A percentile compares a stretch with the other conserved stretches of the same genome.
Conservation (phyloP, 371 early-diverging fungal species). For the Mucor lusitanicus region DNA sequence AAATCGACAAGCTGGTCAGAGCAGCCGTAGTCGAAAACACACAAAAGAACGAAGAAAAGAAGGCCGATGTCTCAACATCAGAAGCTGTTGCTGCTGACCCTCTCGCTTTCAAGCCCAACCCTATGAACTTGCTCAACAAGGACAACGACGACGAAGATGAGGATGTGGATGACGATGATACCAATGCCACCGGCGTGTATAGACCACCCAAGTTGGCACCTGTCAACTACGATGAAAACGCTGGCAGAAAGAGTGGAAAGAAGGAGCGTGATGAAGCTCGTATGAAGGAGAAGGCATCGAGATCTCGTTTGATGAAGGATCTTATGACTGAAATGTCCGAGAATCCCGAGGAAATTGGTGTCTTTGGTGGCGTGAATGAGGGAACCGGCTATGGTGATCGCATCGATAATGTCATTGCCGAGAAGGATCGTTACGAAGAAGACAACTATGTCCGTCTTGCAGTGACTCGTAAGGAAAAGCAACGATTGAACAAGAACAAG, state of each 20-base stretch:
- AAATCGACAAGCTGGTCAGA: slow-evolving; percentile 94
- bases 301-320: slow-evolving; percentile 89
- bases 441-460: slow-evolving; percentile 86
- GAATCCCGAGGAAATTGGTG: slow-evolving; percentile 83
- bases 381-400: slow-evolving; percentile 56
- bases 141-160: slow-evolving; percentile 52
- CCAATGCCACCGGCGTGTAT: slow-evolving; percentile 57
- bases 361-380: slow-evolving; percentile 67
- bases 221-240: slow-evolving; percentile 81
- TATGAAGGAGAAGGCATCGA: slow-evolving; percentile 70
- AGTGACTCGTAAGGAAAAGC: slow-evolving; percentile 77
- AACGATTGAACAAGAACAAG: slow-evolving; percentile 60
- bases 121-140: slow-evolving; percentile 60
- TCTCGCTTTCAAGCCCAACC: slow-evolving; percentile 88
- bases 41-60: slow-evolving; percentile 11
- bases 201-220: slow-evolving; percentile 89
- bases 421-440: slow-evolving; percentile 85
- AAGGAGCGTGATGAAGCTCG: slow-evolving; percentile 67
- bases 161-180: slow-evolving; percentile 28
- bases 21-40: slow-evolving; percentile 58
- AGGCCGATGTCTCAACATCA: slow-evolving; percentile 20
- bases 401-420: slow-evolving; percentile 57
- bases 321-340: slow-evolving; percentile 83
- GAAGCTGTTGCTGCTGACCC: slow-evolving; percentile 65
- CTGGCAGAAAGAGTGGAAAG: slow-evolving; percentile 47